These are phyloP conservation scores for Aspergillus arachidicola DNA, from an alignment of 2,329 filamentous ascomycete species.

Conservation along the genomic window DNA sequence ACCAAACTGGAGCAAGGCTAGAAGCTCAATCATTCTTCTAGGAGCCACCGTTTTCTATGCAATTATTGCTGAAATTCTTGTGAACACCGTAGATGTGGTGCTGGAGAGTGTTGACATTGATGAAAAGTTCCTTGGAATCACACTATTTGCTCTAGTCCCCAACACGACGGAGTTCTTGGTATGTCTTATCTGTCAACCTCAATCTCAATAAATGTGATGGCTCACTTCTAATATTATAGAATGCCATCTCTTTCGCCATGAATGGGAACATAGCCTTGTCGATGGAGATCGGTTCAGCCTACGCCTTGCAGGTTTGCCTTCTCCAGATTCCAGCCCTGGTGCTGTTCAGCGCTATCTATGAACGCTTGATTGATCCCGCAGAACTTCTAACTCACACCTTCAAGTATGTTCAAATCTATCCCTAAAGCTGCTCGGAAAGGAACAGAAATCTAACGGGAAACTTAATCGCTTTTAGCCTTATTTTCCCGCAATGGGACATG, in stretches of 20 bases:
- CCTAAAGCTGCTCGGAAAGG: background rate
- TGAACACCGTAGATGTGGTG: conserved; percentile 97
- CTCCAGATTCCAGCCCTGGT: conserved; percentile 93
- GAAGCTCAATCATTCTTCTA: conserved; percentile 87
- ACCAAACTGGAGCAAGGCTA: conserved; percentile 94
- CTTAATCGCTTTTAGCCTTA: conserved; percentile 58
- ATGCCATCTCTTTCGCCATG: conserved; percentile 99
- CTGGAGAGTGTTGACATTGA: conserved; percentile 87
- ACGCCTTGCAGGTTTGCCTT: conserved; percentile 92
- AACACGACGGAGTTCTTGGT: conserved; percentile 98
- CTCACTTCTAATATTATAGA: conserved; percentile 54
- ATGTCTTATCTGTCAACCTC: conserved; percentile 42
- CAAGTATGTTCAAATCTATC: conserved; percentile 46
- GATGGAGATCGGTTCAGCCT: conserved; percentile 98
- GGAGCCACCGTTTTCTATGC: conserved; percentile 90
- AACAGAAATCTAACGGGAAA: background rate
- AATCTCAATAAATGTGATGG: background rate
- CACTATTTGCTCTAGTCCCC: conserved; percentile 91
- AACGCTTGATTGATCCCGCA: conserved; percentile 55
- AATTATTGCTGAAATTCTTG: conserved; percentile 94
- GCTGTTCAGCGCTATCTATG: conserved; percentile 80
- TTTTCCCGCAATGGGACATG: conserved; percentile 99
- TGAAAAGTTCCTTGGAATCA: conserved; percentile 96
- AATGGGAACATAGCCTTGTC: conserved; percentile 98
- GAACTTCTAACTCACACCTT: conserved; percentile 57